phyloP scores from a whole-genome alignment of 1,284 basidiomycete species.

The Kalmanozyma brasiliensis region DNA sequence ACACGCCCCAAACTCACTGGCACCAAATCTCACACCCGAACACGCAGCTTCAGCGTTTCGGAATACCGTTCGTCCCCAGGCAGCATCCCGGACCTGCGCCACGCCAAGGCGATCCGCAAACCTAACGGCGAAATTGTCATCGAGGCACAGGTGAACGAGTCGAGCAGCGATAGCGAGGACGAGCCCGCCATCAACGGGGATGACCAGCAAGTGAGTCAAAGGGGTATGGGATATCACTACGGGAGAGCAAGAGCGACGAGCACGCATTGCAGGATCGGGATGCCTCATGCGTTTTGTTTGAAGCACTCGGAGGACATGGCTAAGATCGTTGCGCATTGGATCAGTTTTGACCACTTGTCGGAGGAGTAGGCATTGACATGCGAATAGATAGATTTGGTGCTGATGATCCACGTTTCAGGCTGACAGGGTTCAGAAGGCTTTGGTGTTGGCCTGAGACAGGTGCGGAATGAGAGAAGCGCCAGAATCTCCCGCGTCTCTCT shows the following conservation, averaged over 20 bases:
- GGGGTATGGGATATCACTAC: slow-evolving; percentile 16
- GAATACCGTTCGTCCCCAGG: slow-evolving; percentile 31
- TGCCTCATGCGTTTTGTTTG: slow-evolving; percentile 59
- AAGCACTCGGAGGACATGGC: slow-evolving; percentile 41
- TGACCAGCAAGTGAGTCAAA: not conserved
- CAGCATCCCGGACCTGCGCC: slow-evolving; percentile 18
- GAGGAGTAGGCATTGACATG: slow-evolving; percentile 6
- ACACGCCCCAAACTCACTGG: not conserved
- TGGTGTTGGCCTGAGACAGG: too few relatives aligned
- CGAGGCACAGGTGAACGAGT: slow-evolving; percentile 27
- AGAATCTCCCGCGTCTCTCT: too few relatives aligned
- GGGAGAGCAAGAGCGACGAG: slow-evolving; percentile 22
- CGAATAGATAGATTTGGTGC: too few relatives aligned
- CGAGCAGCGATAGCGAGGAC: slow-evolving; percentile 20
- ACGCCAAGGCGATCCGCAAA: slow-evolving; percentile 36
- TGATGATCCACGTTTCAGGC: too few relatives aligned
- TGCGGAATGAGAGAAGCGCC: too few relatives aligned
- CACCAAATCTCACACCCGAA: slow-evolving; percentile 13
- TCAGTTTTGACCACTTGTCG: slow-evolving; percentile 23
- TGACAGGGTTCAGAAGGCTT: too few relatives aligned
- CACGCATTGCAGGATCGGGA: slow-evolving; percentile 49
- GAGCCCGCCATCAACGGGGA: not conserved
- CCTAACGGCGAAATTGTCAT: slow-evolving; percentile 50
- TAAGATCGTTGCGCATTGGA: slow-evolving; percentile 30
- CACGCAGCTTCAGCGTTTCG: slow-evolving; percentile 35